Evolutionary conservation across 2,329 filamentous ascomycete genomes (phyloP), one percentile per base, ranked within the genome.

Genomic region (Arthrobotrys musiformis): DNA sequence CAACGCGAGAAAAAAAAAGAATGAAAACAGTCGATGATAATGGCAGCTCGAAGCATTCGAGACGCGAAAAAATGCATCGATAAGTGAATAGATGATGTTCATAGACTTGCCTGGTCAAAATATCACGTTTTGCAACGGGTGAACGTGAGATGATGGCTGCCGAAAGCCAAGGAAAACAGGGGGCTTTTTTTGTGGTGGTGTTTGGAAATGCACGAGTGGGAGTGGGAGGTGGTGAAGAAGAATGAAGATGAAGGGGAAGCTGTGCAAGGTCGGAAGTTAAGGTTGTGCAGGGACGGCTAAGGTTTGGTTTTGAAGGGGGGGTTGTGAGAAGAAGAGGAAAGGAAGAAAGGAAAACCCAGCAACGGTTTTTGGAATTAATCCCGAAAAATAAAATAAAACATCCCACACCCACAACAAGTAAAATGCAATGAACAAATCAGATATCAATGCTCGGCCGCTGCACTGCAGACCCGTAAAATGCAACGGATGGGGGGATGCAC

Each of bases 371-470:
- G 61, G 60, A 66, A 58, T 73, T 64, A 50, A 67, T 67, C 44
- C 26, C 46, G 46, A 56, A 42, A 54, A 44, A 42, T 50, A 67
- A 63, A 68, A 68, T 61, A 75, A 68, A 75, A 67, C 58, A 74
- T 75, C 70, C 70, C 70, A 75, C 70, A 74, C 70, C 22, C 62
- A 46, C 70, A 75, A 75, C 70, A n/a, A n/a, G n/a, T n/a, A n/a
- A n/a, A n/a, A n/a, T n/a, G n/a, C n/a, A 75, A 75, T 75, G 56
- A 68, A 63, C 62, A 75, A 68, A 75, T 68, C 70, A 68, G 50
- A 46, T 56, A 75, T 63, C 70, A 24, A 68, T 54, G 58, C 61
- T 13, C 52, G 17, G 52, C 52, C 22, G 52, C 52, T 40, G 52
- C 30, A 26, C 60, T 48, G 42, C 28, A 63, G 42, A 30, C 22